phyloP scores from a whole-genome alignment of 1,139 yeast species.

The Geotrichum bryndzae region DNA sequence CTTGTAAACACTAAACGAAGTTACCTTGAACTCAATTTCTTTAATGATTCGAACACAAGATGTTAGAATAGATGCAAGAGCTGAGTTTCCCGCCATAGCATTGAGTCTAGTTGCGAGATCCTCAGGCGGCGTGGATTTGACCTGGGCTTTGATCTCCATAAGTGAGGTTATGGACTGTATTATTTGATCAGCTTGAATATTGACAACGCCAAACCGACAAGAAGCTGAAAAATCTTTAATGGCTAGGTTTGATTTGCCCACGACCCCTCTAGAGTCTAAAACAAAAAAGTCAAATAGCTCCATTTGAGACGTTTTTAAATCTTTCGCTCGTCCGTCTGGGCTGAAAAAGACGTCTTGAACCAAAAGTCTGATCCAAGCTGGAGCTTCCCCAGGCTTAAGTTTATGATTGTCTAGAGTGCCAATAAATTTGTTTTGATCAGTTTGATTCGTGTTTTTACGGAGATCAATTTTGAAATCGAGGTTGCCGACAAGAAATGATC shows the following conservation, averaged over 20 bases:
- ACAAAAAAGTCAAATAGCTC: conserved; percentile 32
- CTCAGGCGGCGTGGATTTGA: neutral
- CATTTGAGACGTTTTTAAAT: conserved; percentile 14
- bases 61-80: conserved; percentile 23
- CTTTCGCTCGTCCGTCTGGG: conserved; percentile 11
- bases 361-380: conserved; percentile 27
- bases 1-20: conserved; percentile 28
- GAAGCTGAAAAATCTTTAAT: conserved; percentile 33
- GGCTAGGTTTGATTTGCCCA: conserved; percentile 30
- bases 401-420: conserved; percentile 35
- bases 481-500: conserved; percentile 30
- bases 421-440: conserved; percentile 27
- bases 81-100: neutral
- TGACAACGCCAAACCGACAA: conserved; percentile 29
- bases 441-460: conserved; percentile 20
- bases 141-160: neutral
- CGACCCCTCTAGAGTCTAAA: conserved; percentile 33
- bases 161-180: conserved; percentile 18
- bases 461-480: conserved; percentile 29
- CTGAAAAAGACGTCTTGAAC: conserved; percentile 31
- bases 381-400: conserved; percentile 29
- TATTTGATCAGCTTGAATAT: conserved; percentile 24
- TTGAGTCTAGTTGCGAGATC: neutral
- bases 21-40: conserved; percentile 34
- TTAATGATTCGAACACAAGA: conserved; percentile 34